Evolutionary conservation across 129 eudicot genomes (phyloP).

Genomic region (Heracleum sosnowskyi): DNA sequence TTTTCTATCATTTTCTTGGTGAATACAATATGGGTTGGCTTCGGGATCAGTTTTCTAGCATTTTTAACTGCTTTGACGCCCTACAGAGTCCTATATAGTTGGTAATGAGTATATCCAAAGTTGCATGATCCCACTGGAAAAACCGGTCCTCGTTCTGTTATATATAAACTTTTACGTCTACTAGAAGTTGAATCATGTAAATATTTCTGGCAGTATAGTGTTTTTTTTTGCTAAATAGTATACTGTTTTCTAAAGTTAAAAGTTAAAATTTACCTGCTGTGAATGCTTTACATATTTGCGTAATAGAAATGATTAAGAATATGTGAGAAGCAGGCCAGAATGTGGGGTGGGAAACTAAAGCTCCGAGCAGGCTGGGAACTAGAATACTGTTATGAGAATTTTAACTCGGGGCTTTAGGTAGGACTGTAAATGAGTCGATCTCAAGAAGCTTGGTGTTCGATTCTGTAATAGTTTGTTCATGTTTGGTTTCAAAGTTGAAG

Average conservation of each 20-base stretch:
- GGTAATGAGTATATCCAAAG: not conserved
- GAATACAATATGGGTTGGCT: not conserved
- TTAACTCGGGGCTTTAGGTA: not conserved
- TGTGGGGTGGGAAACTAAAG: not conserved
- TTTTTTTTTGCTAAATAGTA: too few species aligned
- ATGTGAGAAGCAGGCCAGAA: not conserved
- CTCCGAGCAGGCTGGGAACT: not conserved
- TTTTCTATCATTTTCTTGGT: not conserved
- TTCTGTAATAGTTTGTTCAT: not conserved
- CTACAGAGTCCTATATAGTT: not conserved
- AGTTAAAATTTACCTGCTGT: not conserved
- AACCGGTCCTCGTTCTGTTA: not conserved
- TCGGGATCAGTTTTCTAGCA: not conserved
- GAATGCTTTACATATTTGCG: not conserved
- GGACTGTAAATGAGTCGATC: not conserved
- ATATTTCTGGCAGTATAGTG: not conserved
- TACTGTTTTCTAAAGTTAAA: not conserved
- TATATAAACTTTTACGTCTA: not conserved
- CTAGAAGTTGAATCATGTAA: not conserved
- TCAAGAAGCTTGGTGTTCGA: not conserved
- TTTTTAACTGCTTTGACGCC: not conserved
- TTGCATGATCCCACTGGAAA: not conserved
- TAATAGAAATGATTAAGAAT: too few species aligned
- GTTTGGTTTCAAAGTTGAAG: not conserved
- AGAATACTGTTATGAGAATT: not conserved